These are phyloP conservation scores for Albophoma yamanashiensis DNA, from an alignment of 2,329 filamentous ascomycete species.

Conservation along the genomic window DNA sequence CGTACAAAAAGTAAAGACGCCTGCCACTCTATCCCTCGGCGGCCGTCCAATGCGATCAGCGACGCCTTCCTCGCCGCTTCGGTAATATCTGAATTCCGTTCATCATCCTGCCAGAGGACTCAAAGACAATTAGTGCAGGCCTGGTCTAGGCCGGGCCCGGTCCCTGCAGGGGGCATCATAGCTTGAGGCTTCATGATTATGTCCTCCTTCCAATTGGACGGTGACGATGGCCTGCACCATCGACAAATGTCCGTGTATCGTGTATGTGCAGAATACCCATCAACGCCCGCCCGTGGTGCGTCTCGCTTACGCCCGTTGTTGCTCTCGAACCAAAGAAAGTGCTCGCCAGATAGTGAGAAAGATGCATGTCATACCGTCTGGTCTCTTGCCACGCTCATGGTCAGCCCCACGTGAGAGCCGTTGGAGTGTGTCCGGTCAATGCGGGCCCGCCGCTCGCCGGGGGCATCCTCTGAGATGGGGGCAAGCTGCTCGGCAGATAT, in stretches of 20 bases:
- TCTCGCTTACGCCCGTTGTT: background rate
- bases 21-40: background rate
- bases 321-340: background rate
- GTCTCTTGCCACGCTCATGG: background rate
- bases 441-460: slow-evolving; percentile 8
- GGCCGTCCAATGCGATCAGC: too few relatives aligned
- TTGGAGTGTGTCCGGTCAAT: background rate
- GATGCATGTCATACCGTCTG: background rate
- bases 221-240: too few relatives aligned
- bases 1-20: background rate
- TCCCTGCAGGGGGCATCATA: background rate
- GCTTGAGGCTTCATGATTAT: background rate
- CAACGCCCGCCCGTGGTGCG: background rate
- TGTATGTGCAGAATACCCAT: background rate
- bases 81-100: background rate
- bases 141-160: background rate
- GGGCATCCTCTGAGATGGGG: slow-evolving; percentile 20
- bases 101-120: background rate
- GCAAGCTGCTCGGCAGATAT: slow-evolving; percentile 15
- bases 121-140: background rate
- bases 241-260: background rate
- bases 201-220: background rate
- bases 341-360: background rate
- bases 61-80: background rate
- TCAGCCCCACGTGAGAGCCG: background rate